Evolutionary conservation across 2,329 filamentous ascomycete species (phyloP).

Genomic region (Macrophomina tecta): DNA sequence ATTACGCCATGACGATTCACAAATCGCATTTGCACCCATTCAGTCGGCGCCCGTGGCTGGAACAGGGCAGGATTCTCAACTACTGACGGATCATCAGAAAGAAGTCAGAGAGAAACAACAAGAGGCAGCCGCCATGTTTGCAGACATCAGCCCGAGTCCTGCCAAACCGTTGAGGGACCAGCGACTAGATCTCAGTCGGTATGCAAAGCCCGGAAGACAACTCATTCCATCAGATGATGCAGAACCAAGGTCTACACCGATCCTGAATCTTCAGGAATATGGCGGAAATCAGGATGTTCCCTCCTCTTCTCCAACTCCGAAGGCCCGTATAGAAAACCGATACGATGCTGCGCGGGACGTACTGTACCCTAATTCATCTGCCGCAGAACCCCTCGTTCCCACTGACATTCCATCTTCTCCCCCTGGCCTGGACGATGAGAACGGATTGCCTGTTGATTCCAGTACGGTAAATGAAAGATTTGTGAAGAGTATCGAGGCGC

Average conservation of each 20-base stretch:
- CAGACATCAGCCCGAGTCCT: constrained; percentile 58
- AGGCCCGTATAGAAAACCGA: constrained; percentile 38
- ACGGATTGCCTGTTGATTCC: constrained; percentile 1
- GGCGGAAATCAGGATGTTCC: constrained; percentile 53
- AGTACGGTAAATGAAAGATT: constrained; percentile 15
- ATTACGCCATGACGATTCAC: constrained; percentile 79
- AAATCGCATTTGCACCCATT: constrained; percentile 77
- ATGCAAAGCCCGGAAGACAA: not conserved
- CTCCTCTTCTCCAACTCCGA: constrained; percentile 60
- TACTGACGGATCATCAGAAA: constrained; percentile 78
- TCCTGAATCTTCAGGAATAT: constrained; percentile 43
- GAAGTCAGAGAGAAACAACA: constrained; percentile 78
- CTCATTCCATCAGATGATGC: not conserved
- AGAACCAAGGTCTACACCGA: constrained; percentile 46
- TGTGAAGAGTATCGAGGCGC: not conserved
- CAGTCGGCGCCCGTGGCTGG: constrained; percentile 61
- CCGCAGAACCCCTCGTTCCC: not conserved
- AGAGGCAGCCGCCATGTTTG: constrained; percentile 68
- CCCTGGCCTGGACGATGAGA: constrained; percentile 29
- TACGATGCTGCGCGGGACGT: constrained; percentile 3
- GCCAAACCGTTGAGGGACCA: constrained; percentile 28
- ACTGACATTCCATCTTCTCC: constrained; percentile 32
- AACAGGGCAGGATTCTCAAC: constrained; percentile 66
- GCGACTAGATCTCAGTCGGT: not conserved
- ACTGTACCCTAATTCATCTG: constrained; percentile 10